A percentile compares a stretch with the other conserved stretches of the same genome.
Conservation (phyloP, 371 early-diverging fungal species). For the Fennellomyces sp. region DNA sequence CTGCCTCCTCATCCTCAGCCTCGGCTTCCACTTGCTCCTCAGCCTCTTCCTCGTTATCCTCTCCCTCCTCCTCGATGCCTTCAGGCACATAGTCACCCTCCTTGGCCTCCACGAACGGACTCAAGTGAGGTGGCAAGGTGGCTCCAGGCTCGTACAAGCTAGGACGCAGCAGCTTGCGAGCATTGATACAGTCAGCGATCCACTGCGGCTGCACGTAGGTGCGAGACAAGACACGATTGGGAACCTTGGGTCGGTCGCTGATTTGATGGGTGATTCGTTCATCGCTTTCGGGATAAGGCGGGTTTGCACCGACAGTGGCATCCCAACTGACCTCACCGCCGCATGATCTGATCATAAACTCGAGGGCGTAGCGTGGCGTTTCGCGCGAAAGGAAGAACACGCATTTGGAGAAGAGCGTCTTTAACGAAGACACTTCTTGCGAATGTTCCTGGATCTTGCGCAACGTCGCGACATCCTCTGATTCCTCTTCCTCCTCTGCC, state of each 20-base stretch:
- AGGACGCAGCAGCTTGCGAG: conserved; percentile 70
- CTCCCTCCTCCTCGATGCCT: conserved; percentile 52
- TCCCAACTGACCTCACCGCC: conserved; percentile 96
- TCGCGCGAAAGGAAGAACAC: conserved; percentile 93
- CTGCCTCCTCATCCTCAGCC: conserved; percentile 42
- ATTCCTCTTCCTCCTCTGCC: conserved; percentile 36
- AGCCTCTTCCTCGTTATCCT: conserved; percentile 50
- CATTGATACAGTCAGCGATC: conserved; percentile 94
- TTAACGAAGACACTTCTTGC: conserved; percentile 51
- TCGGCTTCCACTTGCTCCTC: conserved; percentile 46
- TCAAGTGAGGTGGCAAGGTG: conserved; percentile 90
- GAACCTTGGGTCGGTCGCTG: conserved; percentile 81
- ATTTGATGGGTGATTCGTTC: conserved; percentile 88
- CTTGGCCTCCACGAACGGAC: conserved; percentile 88
- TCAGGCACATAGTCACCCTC: conserved; percentile 89
- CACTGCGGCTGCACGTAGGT: conserved; percentile 98
- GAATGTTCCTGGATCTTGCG: conserved; percentile 61
- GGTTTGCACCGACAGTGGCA: conserved; percentile 73
- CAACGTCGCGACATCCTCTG: conserved; percentile 50
- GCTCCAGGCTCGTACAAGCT: conserved; percentile 83
- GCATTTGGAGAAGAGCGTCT: conserved; percentile 76
- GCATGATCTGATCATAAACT: conserved; percentile 87
- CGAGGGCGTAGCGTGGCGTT: conserved; percentile 90
- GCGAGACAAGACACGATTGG: conserved; percentile 68
- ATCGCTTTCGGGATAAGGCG: conserved; percentile 80